Percentiles rank a stretch among this genome's conserved stretches.
Evolutionary conservation across 179 eudicot species (phyloP).

Genomic region (Corrigiola litoralis): DNA sequence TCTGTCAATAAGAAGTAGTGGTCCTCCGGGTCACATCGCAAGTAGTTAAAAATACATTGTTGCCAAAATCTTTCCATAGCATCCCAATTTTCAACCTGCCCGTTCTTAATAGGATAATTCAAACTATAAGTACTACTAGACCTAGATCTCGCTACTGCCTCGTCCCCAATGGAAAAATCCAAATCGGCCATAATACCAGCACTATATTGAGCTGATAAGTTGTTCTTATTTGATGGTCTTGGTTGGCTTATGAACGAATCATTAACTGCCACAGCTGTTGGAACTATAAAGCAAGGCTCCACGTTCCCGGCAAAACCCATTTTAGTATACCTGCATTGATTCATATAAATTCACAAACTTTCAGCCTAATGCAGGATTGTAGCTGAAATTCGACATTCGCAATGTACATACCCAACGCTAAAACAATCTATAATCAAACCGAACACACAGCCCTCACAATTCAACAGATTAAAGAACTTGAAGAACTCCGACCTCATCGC

Average conservation of each 20-base stretch:
- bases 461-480: neutral
- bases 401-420: neutral
- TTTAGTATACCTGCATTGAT: conserved; percentile 77
- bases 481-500: neutral
- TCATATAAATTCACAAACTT: conserved; percentile 5
- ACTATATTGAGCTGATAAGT: conserved; percentile 72
- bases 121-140: conserved; percentile 70
- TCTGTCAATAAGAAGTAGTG: conserved; percentile 89
- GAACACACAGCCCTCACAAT: neutral
- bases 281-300: conserved; percentile 81
- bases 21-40: conserved; percentile 98
- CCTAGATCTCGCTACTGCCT: conserved; percentile 73
- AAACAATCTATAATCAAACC: neutral
- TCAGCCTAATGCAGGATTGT: neutral
- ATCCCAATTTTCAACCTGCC: conserved; percentile 96
- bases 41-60: conserved; percentile 89
- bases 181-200: conserved; percentile 98
- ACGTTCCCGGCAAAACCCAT: conserved; percentile 97
- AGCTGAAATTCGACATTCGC: neutral
- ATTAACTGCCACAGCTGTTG: conserved; percentile 80
- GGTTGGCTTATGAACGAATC: conserved; percentile 78
- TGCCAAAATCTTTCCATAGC: conserved; percentile 99
- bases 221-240: conserved; percentile 52
- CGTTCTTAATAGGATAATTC: conserved; percentile 71
- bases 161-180: conserved; percentile 86